A percentile compares a stretch with the other conserved stretches of the same genome.
These are phyloP conservation scores for Diplosphaera chodatii DNA, from an alignment of 139 green algal genomes.

Conservation along the genomic window DNA sequence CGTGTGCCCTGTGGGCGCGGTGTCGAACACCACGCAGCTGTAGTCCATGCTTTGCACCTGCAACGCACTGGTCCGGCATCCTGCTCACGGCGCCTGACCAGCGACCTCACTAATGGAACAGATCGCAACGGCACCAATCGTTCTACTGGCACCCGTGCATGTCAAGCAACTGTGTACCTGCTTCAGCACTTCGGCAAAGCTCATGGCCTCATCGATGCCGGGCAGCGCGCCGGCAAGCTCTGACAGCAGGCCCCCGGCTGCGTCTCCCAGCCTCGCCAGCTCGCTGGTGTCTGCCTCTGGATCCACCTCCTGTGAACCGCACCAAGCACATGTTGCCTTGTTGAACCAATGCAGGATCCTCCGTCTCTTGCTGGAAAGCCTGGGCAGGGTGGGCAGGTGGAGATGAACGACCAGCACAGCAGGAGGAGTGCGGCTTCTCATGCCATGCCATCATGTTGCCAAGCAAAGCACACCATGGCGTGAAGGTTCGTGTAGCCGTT, in stretches of 20 bases:
- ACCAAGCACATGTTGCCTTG: too few species aligned
- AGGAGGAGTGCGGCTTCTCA: too few species aligned
- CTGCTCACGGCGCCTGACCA: too few species aligned
- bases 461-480: slow-evolving; percentile 96
- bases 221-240: slow-evolving; percentile 87
- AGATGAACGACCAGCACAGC: too few species aligned
- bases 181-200: slow-evolving; percentile 97
- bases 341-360: too few species aligned
- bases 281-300: slow-evolving; percentile 68
- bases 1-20: slow-evolving; percentile 81
- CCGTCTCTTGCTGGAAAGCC: too few species aligned
- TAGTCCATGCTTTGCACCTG: slow-evolving; percentile 96
- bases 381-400: too few species aligned
- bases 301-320: slow-evolving; percentile 81
- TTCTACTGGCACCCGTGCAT: too few species aligned
- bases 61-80: not conserved
- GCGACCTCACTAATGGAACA: too few species aligned
- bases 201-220: slow-evolving; percentile 97
- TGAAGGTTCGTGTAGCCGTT: slow-evolving; percentile 89
- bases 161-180: too few species aligned
- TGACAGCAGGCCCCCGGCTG: slow-evolving; percentile 62
- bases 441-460: too few species aligned
- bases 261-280: slow-evolving; percentile 46
- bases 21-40: slow-evolving; percentile 93
- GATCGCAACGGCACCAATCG: too few species aligned